Evolutionary conservation across 108 stramenopile species (phyloP), one percentile per base, ranked within the genome.

Genomic region (Skeletonema potamos): DNA sequence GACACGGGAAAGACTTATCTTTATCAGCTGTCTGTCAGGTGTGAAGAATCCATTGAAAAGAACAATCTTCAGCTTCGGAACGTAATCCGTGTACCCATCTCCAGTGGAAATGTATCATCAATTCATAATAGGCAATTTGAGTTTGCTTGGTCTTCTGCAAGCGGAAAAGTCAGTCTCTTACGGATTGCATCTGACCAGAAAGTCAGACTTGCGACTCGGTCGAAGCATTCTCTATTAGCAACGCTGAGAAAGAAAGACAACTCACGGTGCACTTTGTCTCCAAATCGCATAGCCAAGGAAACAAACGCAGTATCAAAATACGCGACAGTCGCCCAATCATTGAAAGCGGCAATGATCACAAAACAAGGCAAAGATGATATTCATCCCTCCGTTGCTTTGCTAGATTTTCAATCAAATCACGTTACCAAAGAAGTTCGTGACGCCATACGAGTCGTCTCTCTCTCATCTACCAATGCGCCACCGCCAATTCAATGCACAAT

Each of bases 361-460:
- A 46, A 46, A 20, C 44, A 46, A 24, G 48, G 22, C 20, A 41
- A 4, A 15, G 39, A 4, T 41, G 48, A 4, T 20, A 51, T 22
- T 22, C 48, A 51, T 41, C n/a, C 39, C 39, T 41, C 39, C 7
- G 17, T 26, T 66, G 64, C 27, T 36, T 41, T 17, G 10, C 13
- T 64, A 10, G 58, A 34, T 46, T 22, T 32, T 58, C 57, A 22
- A 34, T 58, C 64, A 10, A 66, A 58, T 27, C 58, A 41, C 15
- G 73, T 64, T 15, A 43, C 34, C 27, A 57, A 59, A 46, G 73
- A 74, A 63, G 65, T 74, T 36, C 64, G 73, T 30, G 64, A 65
- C 3, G n/a, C 64, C 22, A 58, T 57, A n/a, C 55, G 32, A 32
- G 29, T 66, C 11, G 55, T 57, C 43, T 56, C 73, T 12, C 51